Evolutionary conservation across 768 basidiomycete species (phyloP), one percentile per base, ranked within the genome.

Genomic region (Lactarius pseudohatsudake): DNA sequence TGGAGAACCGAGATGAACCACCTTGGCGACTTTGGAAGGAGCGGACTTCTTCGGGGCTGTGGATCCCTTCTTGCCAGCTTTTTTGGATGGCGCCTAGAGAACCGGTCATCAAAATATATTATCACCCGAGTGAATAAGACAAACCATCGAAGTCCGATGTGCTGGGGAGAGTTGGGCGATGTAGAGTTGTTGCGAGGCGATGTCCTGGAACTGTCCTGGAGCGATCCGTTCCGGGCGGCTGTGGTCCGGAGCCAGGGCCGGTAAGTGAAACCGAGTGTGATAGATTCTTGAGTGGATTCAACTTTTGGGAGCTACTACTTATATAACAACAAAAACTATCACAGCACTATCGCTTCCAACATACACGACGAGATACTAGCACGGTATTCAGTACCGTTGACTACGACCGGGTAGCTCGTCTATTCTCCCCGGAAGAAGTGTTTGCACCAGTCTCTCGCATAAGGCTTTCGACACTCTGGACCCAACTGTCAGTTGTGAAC

Each of bases 61-160:
- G 38, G 84, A 78, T 45, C 80, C 87, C 81, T 93, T 94, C 84
- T 92, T 94, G 47, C 88, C 92, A 57, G 92, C 92, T 79, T 94
- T 94, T 82, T 92, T 94, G 57, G 92, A 93, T 73, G 87, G 86
- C 57, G 91, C 92, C 94, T 72, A 3, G 65, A 34, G 45, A 54
- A 67, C 13, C 28, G 16, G 4, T 61, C 26, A 59, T 64, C 20
- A 64, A 47, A 45, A 40, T 10, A 38, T 43, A 16, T 40, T 34
- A 59, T 22, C 3, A 10, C 30, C 26, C 20, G 18, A 38, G 34
- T 20, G 45, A 13, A 45, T 15, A 16, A 26, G 41, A 67, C 62
- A 26, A 64, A 67, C 66, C 66, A 67, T 67, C 40, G 43, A 60
- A 30, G 34, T 67, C 53, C 62, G 54, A 60, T 58, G n/a, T 64